Evolutionary conservation across 495 filamentous ascomycete genomes (phyloP), one percentile per base, ranked within the genome.

Genomic region (Stereocaulon alpinum): DNA sequence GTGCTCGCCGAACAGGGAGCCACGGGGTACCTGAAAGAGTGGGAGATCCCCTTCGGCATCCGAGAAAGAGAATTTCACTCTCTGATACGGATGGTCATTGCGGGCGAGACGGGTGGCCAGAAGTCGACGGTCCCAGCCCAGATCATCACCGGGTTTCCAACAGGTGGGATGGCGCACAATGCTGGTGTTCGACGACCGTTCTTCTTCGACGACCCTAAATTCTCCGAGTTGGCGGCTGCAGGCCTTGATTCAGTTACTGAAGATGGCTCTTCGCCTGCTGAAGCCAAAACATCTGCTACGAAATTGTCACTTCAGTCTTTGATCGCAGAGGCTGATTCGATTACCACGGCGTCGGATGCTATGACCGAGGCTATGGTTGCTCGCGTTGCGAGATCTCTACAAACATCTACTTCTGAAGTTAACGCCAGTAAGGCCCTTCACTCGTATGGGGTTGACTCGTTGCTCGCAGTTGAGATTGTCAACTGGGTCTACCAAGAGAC

Each of bases 401-500:
- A n/a, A n/a, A n/a, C n/a, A n/a, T n/a, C n/a, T n/a, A n/a, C n/a
- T n/a, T n/a, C n/a, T n/a, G n/a, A n/a, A n/a, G n/a, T n/a, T n/a
- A n/a, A n/a, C n/a, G 62, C 40, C 24, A 24, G 24, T 24, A 67
- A 62, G 51, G 60, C 72, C 0, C 54, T 69, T 17, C 63, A 69
- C 20, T 51, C 58, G 7, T 72, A 70, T 58, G 72, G 72, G 11
- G 65, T 75, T 14, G 74, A 76, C 52, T 75, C 73, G 2, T 62
- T 76, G 17, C 68, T 72, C 34, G 71, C 68, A 0, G 67, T 73
- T 5, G 71, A 71, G 7, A 62, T 76, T 20, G 67, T 68, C 18
- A 73, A 73, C 45, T 76, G 74, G 74, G 61, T 74, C 4, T 63
- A 49, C 10, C 67, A 69, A 52, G 66, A 68, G 40, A 62, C 70